Evolutionary conservation across 2,329 filamentous ascomycete genomes (phyloP).

Genomic region (Aspergillus japonicus): DNA sequence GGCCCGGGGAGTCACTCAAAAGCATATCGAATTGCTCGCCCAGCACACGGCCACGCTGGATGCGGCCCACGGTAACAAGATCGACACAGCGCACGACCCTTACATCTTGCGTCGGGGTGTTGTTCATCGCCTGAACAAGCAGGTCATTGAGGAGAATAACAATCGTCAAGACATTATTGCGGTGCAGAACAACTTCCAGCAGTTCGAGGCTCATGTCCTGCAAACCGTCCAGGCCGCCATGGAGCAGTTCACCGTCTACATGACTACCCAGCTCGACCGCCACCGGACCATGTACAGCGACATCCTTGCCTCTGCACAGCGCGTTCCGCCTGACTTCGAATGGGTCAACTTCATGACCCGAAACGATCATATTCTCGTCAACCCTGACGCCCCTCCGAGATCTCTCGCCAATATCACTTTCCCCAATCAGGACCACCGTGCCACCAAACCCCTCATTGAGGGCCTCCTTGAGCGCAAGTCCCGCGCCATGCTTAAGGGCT

Average conservation of each 20-base stretch:
- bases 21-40: conserved; percentile 91
- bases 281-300: conserved; percentile 78
- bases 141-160: conserved; percentile 93
- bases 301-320: conserved; percentile 73
- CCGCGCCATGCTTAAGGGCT: conserved; percentile 77
- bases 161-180: conserved; percentile 86
- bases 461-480: conserved; percentile 88
- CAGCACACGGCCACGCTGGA: conserved; percentile 81
- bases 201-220: conserved; percentile 84
- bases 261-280: conserved; percentile 77
- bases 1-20: conserved; percentile 80
- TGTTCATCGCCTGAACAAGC: conserved; percentile 79
- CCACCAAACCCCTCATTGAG: conserved; percentile 81
- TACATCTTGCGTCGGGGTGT: conserved; percentile 84
- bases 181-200: conserved; percentile 85
- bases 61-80: conserved; percentile 64
- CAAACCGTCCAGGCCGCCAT: conserved; percentile 79
- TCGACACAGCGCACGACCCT: conserved; percentile 75
- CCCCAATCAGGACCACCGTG: conserved; percentile 80
- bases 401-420: conserved; percentile 73
- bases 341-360: conserved; percentile 82
- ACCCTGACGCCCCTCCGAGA: conserved; percentile 72
- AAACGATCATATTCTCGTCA: conserved; percentile 69
- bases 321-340: conserved; percentile 80
- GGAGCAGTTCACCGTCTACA: conserved; percentile 77